These are phyloP conservation scores for Areca catechu DNA, from an alignment of 176 grass and related monocot genomes.

Conservation along the genomic window DNA sequence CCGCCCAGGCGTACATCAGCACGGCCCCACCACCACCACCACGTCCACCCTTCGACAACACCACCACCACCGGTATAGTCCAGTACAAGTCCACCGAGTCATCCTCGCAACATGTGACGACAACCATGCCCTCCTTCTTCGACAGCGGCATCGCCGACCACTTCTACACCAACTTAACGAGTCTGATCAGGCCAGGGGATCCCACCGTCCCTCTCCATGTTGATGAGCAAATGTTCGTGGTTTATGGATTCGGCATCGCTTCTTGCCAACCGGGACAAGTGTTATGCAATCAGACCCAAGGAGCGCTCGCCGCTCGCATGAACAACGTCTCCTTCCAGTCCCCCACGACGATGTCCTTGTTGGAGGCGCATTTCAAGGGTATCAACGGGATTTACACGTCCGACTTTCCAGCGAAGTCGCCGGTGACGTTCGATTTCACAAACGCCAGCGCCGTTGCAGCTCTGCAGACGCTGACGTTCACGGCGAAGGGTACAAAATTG, in stretches of 20 bases:
- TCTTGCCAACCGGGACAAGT: slow-evolving; percentile 13
- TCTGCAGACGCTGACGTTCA: too few species aligned
- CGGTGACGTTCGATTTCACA: neutral
- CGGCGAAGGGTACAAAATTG: slow-evolving; percentile 10
- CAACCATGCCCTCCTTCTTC: slow-evolving; percentile 31
- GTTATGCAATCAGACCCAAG: too few species aligned
- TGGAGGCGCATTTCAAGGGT: too few species aligned
- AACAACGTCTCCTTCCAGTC: too few species aligned
- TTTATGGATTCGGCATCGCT: slow-evolving; percentile 33
- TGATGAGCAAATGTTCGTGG: slow-evolving; percentile 50
- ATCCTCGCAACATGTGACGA: neutral
- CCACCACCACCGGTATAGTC: slow-evolving; percentile 38
- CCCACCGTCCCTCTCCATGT: slow-evolving; percentile 36
- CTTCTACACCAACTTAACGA: slow-evolving; percentile 41
- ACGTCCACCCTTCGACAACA: slow-evolving; percentile 8
- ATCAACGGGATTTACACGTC: too few species aligned
- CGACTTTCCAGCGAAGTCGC: neutral
- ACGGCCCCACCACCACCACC: neutral
- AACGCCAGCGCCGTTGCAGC: too few species aligned
- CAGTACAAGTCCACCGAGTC: slow-evolving; percentile 36
- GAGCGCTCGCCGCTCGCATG: too few species aligned
- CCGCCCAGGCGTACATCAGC: too few species aligned
- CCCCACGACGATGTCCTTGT: too few species aligned
- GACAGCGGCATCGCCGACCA: slow-evolving; percentile 31
- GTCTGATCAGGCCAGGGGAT: slow-evolving; percentile 9